Percentiles rank a stretch among this genome's conserved stretches.
Evolutionary conservation across 192 early-diverging fungal genomes (phyloP).

Genomic region (Obelidium mucronatum): DNA sequence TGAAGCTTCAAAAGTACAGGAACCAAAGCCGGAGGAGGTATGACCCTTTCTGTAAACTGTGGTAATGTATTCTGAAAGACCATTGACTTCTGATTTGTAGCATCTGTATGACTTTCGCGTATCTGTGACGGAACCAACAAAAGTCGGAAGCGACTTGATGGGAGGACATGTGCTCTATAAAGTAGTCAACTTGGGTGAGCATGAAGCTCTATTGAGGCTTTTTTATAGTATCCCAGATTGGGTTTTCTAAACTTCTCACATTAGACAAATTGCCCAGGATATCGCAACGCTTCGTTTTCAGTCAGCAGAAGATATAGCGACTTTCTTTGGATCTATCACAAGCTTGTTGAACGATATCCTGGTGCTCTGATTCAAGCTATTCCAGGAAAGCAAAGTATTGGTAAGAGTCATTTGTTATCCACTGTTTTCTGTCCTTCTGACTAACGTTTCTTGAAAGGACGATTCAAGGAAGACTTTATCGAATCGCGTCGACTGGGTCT

Average conservation of each 20-base stretch:
- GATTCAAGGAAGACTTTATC: constrained; percentile 96
- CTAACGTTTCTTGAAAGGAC: constrained; percentile 49
- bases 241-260: not conserved
- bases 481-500: constrained; percentile 84
- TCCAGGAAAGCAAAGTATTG: constrained; percentile 92
- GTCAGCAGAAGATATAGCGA: constrained; percentile 92
- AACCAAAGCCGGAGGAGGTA: not conserved
- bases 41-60: too few relatives aligned
- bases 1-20: not conserved
- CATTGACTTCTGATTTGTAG: not conserved
- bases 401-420: constrained; percentile 42
- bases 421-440: not conserved
- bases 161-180: constrained; percentile 87
- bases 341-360: constrained; percentile 78
- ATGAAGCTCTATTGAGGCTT: too few relatives aligned
- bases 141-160: constrained; percentile 84
- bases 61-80: too few relatives aligned
- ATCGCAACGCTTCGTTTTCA: constrained; percentile 75
- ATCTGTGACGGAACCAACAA: constrained; percentile 82
- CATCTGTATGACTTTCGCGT: constrained; percentile 34
- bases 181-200: constrained; percentile 76
- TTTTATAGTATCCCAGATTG: too few relatives aligned
- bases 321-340: constrained; percentile 92
- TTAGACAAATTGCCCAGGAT: constrained; percentile 80
- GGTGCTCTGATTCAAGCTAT: constrained; percentile 93